Conservation (phyloP, 345 rosid species). For the Eucalyptus coolabah region DNA sequence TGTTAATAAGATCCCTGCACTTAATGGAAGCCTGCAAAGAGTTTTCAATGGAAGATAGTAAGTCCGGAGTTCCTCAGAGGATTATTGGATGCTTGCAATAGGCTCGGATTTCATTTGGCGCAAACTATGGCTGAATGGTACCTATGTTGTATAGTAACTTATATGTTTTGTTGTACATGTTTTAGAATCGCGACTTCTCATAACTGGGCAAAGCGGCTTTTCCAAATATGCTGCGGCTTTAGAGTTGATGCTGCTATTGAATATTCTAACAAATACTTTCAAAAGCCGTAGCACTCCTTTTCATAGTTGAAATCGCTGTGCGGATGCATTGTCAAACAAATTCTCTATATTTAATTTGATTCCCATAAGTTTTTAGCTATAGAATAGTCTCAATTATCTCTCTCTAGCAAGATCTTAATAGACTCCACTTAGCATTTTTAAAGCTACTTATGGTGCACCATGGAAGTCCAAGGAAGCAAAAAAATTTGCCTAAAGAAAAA, state of each 20-base stretch:
- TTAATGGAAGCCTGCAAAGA: neutral
- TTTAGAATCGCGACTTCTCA: fast-evolving
- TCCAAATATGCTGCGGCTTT: neutral
- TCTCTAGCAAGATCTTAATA: neutral
- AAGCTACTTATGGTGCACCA: neutral
- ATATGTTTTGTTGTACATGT: neutral
- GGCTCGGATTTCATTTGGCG: neutral
- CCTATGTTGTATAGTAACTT: fast-evolving
- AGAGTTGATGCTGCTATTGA: neutral
- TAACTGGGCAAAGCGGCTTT: neutral
- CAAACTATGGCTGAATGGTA: neutral
- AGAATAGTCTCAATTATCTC: neutral
- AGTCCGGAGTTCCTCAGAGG: neutral
- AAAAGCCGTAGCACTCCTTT: neutral
- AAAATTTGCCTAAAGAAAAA: neutral
- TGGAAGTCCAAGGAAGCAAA: neutral
- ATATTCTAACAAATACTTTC: neutral
- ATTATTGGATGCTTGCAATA: neutral
- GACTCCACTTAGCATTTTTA: neutral
- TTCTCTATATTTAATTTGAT: neutral
- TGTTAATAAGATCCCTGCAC: neutral
- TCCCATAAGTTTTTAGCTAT: neutral
- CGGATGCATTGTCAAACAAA: neutral
- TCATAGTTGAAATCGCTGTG: neutral
- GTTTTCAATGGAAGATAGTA: neutral